Base-by-base conservation (phyloP, 139 green algal genomes). In the Zygnema cylindricum region DNA sequence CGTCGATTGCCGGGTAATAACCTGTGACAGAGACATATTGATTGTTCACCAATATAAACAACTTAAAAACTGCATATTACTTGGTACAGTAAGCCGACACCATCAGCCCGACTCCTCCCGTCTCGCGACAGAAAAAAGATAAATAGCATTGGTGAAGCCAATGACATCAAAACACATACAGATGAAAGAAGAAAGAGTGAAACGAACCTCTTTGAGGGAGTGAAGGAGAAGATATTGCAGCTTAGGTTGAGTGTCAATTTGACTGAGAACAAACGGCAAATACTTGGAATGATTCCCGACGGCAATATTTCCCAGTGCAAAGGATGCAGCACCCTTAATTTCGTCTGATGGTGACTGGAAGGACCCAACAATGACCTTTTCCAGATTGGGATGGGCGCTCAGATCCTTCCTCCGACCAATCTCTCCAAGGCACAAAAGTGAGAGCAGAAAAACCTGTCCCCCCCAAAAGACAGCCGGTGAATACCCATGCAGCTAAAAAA, bases 341-440 rank as follows among this genome's bases (percentile, higher is more conserved):
- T 98, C 95, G 82, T 98, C 95, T 7, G 71, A 0, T 3, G 92
- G 91, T 7, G 63, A 85, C 39, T 54, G 21, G 69, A 96, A 90
- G 39, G 83, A 77, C 16, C 76, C 73, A 3, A 78, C 85, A 32
- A 94, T 69, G 3, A 91, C 79, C 1, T 43, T 69, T 69, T 94
- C 89, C 69, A 95, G 69, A 35, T 82, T 78, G 2, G 86, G 77
- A 93, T 92, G 43, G 76, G 32, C 82, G 21, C 89, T 93, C 3
- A 98, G 89, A 92, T 98, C 95, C 21, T 88, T 82, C 2, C 88
- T 81, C 30, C 76, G 69, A 1, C 88, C 92, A 36, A 98, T 94
- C 91, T 98, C 96, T 1, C 96, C 96, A 22, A 98, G 79, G 75
- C 90, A 95, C 75, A 98, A 93, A 81, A 99, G 95, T 0, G 95